These are phyloP conservation scores for Linnemannia zychae DNA, from an alignment of 192 early-diverging fungal genomes.

Conservation along the genomic window DNA sequence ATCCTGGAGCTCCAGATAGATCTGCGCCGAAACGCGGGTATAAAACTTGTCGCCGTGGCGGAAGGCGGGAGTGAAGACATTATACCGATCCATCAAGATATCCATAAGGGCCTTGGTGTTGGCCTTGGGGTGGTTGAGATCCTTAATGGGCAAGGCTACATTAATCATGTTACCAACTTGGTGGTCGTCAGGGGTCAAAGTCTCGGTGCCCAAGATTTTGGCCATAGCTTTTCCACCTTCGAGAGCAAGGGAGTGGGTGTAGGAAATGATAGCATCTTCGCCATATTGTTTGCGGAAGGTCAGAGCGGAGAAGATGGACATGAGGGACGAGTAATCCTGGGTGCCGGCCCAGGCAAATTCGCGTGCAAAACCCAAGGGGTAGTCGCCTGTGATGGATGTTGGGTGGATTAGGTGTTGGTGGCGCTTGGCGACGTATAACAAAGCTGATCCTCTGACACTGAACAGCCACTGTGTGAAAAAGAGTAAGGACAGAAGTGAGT, in stretches of 20 bases:
- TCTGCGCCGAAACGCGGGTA: slow-evolving; percentile 68
- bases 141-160: slow-evolving; percentile 62
- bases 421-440: slow-evolving; percentile 67
- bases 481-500: neutral
- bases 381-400: slow-evolving; percentile 56
- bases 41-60: slow-evolving; percentile 64
- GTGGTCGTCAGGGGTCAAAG: slow-evolving; percentile 63
- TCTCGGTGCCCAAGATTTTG: slow-evolving; percentile 68
- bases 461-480: slow-evolving; percentile 64
- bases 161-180: slow-evolving; percentile 71
- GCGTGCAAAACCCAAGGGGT: slow-evolving; percentile 53
- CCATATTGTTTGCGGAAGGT: slow-evolving; percentile 68
- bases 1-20: slow-evolving; percentile 64
- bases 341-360: slow-evolving; percentile 67
- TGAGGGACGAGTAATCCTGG: slow-evolving; percentile 55
- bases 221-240: slow-evolving; percentile 69
- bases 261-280: slow-evolving; percentile 69
- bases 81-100: slow-evolving; percentile 58
- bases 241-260: slow-evolving; percentile 67
- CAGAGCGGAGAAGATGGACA: slow-evolving; percentile 59
- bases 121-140: slow-evolving; percentile 30
- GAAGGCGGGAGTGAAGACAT: slow-evolving; percentile 56
- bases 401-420: slow-evolving; percentile 66
- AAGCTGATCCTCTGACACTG: slow-evolving; percentile 65
- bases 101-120: slow-evolving; percentile 20